Evolutionary conservation across 2,329 filamentous ascomycete genomes (phyloP).

Genomic region (Alternaria postmessia): DNA sequence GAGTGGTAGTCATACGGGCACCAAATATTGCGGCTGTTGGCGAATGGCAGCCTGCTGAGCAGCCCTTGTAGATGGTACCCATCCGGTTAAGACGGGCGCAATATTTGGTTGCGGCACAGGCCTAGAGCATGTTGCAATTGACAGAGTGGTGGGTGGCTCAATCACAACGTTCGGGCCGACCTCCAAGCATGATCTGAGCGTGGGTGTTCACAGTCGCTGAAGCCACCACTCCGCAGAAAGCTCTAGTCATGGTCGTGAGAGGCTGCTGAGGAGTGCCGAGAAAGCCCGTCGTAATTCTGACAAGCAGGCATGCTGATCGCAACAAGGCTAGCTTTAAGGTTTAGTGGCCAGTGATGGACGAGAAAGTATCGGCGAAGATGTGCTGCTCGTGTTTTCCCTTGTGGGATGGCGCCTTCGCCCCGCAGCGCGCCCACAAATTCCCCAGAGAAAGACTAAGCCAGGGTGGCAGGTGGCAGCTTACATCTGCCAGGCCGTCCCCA

Average conservation of each 20-base stretch:
- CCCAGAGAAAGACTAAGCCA: slow-evolving; percentile 33
- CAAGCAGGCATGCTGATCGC: slow-evolving; percentile 26
- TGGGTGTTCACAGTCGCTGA: slow-evolving; percentile 14
- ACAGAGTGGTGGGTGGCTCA: neutral
- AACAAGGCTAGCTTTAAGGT: slow-evolving; percentile 17
- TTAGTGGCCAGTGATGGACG: slow-evolving; percentile 35
- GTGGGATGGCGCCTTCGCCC: slow-evolving; percentile 29
- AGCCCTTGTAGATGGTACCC: slow-evolving; percentile 9
- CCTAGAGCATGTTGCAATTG: neutral
- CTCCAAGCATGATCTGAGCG: slow-evolving; percentile 7
- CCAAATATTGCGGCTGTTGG: slow-evolving; percentile 21
- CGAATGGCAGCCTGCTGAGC: slow-evolving; percentile 17
- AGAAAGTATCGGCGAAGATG: slow-evolving; percentile 42
- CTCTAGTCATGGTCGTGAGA: slow-evolving; percentile 1
- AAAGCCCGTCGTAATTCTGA: slow-evolving; percentile 11
- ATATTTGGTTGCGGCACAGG: neutral
- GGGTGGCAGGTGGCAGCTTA: slow-evolving; percentile 28
- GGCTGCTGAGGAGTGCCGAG: slow-evolving; percentile 18
- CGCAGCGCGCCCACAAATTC: slow-evolving; percentile 26
- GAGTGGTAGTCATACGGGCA: slow-evolving; percentile 23
- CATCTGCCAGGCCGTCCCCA: slow-evolving; percentile 32
- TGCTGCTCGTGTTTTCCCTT: slow-evolving; percentile 22
- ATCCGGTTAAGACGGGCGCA: neutral
- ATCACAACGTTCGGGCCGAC: slow-evolving; percentile 8
- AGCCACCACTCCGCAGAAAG: slow-evolving; percentile 16